Percentiles rank a stretch among this genome's conserved stretches.
Conservation (phyloP, 2,329 filamentous ascomycete species). For the Pseudonectria foliicola region DNA sequence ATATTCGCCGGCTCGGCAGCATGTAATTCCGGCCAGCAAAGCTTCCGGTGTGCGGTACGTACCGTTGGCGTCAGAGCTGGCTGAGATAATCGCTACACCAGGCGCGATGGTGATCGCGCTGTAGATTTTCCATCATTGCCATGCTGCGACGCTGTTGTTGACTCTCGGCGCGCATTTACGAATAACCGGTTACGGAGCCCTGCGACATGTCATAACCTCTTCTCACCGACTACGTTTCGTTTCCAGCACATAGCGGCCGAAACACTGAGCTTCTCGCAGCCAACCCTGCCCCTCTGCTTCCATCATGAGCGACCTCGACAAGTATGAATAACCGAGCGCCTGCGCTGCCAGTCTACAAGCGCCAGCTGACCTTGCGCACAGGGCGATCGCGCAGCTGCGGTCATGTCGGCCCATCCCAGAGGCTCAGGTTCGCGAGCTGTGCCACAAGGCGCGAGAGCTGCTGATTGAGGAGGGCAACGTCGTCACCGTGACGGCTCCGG, state of each 20-base stretch:
- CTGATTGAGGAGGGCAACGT: slow-evolving; percentile 97
- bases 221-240: slow-evolving; percentile 3
- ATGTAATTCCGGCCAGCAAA: slow-evolving; percentile 6
- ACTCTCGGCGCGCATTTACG: too few species aligned
- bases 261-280: slow-evolving; percentile 11
- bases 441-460: slow-evolving; percentile 93
- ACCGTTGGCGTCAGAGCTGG: neutral
- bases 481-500: slow-evolving; percentile 87
- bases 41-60: slow-evolving; percentile 10
- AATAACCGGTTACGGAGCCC: too few species aligned
- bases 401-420: slow-evolving; percentile 95
- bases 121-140: too few species aligned
- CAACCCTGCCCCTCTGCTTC: slow-evolving; percentile 3
- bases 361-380: slow-evolving; percentile 29
- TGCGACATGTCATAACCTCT: slow-evolving; percentile 19
- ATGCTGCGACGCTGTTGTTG: too few species aligned
- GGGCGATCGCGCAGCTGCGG: slow-evolving; percentile 91
- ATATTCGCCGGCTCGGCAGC: slow-evolving; percentile 1
- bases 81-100: too few species aligned
- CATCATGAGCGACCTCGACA: slow-evolving; percentile 88
- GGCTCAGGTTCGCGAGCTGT: slow-evolving; percentile 88
- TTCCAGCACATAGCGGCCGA: slow-evolving; percentile 13
- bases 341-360: neutral
- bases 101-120: too few species aligned
- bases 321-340: slow-evolving; percentile 43